Percentiles rank a stretch among this genome's conserved stretches.
phyloP scores from a whole-genome alignment of 176 grass and related monocot genomes.

The Lolium rigidum region DNA sequence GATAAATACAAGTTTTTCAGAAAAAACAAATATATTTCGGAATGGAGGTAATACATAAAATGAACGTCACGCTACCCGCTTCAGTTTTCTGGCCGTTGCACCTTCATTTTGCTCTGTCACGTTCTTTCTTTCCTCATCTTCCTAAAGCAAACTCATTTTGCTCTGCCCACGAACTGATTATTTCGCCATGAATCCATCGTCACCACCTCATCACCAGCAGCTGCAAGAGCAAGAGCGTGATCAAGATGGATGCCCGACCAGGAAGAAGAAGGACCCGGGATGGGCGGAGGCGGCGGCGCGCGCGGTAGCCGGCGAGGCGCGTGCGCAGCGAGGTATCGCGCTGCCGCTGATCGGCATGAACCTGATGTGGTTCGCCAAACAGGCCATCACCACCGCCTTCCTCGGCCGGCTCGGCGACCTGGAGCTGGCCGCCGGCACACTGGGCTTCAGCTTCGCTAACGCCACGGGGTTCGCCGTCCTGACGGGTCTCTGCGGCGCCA shows the following conservation, averaged over 20 bases:
- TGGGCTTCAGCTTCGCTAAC: conserved; percentile 91
- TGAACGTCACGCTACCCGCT: not conserved
- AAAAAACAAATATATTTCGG: no score
- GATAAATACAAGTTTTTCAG: not conserved
- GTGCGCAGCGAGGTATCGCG: conserved; percentile 71
- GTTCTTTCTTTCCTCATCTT: not conserved
- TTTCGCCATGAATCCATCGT: conserved; percentile 22
- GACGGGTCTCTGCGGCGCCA: conserved; percentile 75
- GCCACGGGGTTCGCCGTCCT: conserved; percentile 88
- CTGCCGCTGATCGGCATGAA: conserved; percentile 80
- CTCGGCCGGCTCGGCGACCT: conserved; percentile 79
- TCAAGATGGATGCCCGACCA: not conserved
- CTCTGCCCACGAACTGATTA: not conserved
- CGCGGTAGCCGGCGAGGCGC: conserved; percentile 53
- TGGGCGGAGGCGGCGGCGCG: conserved; percentile 26
- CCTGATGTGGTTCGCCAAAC: conserved; percentile 85
- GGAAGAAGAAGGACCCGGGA: not conserved
- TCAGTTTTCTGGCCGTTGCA: not conserved
- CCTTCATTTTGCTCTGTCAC: conserved; percentile 12
- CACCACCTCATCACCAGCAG: not conserved
- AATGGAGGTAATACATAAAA: not conserved
- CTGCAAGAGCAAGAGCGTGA: not conserved
- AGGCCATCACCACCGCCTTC: conserved; percentile 70
- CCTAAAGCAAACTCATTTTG: not conserved
- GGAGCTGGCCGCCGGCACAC: conserved; percentile 72